Evolutionary conservation across 495 filamentous ascomycete species (phyloP).

Genomic region (Aspergillus egyptiacus): DNA sequence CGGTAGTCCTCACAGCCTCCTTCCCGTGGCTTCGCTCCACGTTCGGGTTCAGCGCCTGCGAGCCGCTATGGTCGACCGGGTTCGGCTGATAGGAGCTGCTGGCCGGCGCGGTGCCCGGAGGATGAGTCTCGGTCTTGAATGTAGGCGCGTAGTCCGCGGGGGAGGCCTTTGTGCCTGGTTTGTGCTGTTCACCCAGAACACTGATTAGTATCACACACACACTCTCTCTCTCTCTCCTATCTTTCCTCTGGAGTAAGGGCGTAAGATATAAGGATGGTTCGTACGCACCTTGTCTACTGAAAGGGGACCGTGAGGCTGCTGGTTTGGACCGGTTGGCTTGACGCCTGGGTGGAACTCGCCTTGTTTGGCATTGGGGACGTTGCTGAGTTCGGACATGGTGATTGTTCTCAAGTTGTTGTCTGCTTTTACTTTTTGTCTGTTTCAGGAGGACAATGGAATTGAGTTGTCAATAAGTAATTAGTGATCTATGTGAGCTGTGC

Average conservation of each 20-base stretch:
- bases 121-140: constrained; percentile 55
- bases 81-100: constrained; percentile 57
- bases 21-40: constrained; percentile 37
- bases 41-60: constrained; percentile 43
- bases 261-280: background rate
- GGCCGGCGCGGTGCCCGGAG: constrained; percentile 60
- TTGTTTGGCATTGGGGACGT: constrained; percentile 48
- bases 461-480: no score
- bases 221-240: no score
- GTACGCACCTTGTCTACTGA: constrained; percentile 4
- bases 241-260: no score
- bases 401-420: background rate
- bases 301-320: constrained; percentile 2
- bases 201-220: no score
- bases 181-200: constrained; percentile 46
- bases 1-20: constrained; percentile 34
- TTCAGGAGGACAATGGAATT: background rate
- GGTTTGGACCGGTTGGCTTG: background rate
- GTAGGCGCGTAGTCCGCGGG: constrained; percentile 56
- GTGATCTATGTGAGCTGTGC: no score
- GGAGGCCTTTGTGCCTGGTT: constrained; percentile 53
- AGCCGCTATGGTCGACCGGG: constrained; percentile 36
- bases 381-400: constrained; percentile 49
- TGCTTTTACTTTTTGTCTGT: background rate
- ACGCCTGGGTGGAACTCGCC: constrained; percentile 48